Percentiles rank a stretch among this genome's conserved stretches.
phyloP scores from a whole-genome alignment of 2,329 filamentous ascomycete genomes.

The Ceratocystis cubensis region DNA sequence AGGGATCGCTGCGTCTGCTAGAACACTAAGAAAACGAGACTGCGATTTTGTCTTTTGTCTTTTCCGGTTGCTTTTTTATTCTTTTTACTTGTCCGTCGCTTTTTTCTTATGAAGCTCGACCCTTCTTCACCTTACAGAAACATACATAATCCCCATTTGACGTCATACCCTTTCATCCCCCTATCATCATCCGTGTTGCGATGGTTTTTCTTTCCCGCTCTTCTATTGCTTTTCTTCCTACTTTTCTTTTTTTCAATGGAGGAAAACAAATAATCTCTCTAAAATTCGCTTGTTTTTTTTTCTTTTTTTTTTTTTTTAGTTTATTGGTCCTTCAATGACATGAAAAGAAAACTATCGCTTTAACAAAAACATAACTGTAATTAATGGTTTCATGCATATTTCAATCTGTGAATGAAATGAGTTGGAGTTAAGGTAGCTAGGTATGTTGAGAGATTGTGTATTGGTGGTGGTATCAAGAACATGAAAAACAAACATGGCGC shows the following conservation, averaged over 20 bases:
- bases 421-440: too few species aligned
- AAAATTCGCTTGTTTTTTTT: background rate
- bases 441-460: background rate
- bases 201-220: background rate
- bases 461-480: background rate
- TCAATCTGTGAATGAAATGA: too few species aligned
- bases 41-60: background rate
- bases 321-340: slow-evolving; percentile 4
- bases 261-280: background rate
- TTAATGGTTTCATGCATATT: too few species aligned
- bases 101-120: slow-evolving; percentile 5
- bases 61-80: background rate
- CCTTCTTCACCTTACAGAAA: background rate
- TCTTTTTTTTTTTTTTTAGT: background rate
- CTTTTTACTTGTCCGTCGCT: background rate
- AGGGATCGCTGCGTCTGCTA: slow-evolving; percentile 74
- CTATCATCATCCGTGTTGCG: background rate
- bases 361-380: background rate
- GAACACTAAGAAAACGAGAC: slow-evolving; percentile 41
- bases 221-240: background rate
- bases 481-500: background rate
- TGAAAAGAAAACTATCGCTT: background rate
- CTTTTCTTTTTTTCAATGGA: background rate
- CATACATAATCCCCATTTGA: background rate
- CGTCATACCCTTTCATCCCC: background rate